These are phyloP conservation scores for Pseudogymnoascus sp. DNA, from an alignment of 2,329 filamentous ascomycete species.

Conservation along the genomic window DNA sequence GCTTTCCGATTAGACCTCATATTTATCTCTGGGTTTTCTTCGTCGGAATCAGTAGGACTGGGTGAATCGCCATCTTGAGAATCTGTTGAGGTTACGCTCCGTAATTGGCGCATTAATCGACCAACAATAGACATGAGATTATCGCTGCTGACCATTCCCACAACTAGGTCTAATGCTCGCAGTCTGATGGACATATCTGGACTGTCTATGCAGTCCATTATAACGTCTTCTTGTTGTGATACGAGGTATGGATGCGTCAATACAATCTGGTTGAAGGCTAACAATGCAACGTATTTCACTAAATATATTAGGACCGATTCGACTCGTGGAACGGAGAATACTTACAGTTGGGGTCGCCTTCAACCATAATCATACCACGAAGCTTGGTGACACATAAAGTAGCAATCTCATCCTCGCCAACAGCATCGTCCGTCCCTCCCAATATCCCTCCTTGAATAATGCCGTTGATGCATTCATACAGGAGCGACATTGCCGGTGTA, in stretches of 20 bases:
- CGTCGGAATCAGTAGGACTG: slow-evolving; percentile 40
- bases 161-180: slow-evolving; percentile 82
- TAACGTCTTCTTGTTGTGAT: slow-evolving; percentile 88
- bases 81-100: slow-evolving; percentile 49
- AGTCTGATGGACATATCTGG: slow-evolving; percentile 91
- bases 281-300: slow-evolving; percentile 95
- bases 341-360: slow-evolving; percentile 88
- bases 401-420: slow-evolving; percentile 85
- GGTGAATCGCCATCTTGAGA: slow-evolving; percentile 29
- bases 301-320: slow-evolving; percentile 10
- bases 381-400: slow-evolving; percentile 87
- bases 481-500: slow-evolving; percentile 91
- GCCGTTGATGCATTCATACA: slow-evolving; percentile 97
- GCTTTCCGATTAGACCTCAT: slow-evolving; percentile 34
- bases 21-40: slow-evolving; percentile 43
- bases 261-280: slow-evolving; percentile 94
- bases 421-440: slow-evolving; percentile 67
- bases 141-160: slow-evolving; percentile 86
- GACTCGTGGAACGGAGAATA: slow-evolving; percentile 21
- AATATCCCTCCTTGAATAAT: slow-evolving; percentile 96
- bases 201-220: slow-evolving; percentile 92
- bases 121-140: slow-evolving; percentile 79
- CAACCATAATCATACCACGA: slow-evolving; percentile 85
- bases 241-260: slow-evolving; percentile 81
- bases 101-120: slow-evolving; percentile 79